Base-by-base conservation (phyloP, 495 filamentous ascomycete genomes). In the Aspergillus panamensis region DNA sequence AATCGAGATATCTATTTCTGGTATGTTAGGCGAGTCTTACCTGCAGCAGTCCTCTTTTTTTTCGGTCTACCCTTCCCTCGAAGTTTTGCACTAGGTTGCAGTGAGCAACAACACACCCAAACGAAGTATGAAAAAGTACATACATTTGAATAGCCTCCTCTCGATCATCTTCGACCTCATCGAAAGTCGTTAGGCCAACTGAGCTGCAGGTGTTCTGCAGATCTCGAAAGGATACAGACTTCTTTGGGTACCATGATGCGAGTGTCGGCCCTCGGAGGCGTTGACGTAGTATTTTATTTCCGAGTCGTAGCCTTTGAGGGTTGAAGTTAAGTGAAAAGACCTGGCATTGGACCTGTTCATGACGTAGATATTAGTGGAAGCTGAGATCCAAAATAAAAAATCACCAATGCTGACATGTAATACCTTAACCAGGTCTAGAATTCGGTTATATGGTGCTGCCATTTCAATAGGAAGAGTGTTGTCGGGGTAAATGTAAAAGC, bases 301-400 rank as follows among this genome's bases (percentile, higher is more conserved):
- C 94, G 43, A 88, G 81, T 61, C 94, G 88, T 54, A 87, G 69
- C 58, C 85, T 73, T 29, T 87, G 77, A 12, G 94, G 94, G 74
- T 98, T 98, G 80, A 84, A 97, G 47, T 89, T 96, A 25, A 86
- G 86, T 48, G 84, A 85, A 80, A 98, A 98, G 71, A 98, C 85
- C 69, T 86, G 84, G 78, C 89, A 95, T 85, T 91, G 91, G 62
- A 84, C 82, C 93, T 96, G 55, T 16, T 42, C 20, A 16, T 14
- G 6, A 16, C 31, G 8, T 6, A 13, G 10, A 39, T n/a, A 39
- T 39, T 12, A 39, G 10, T 10, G 10, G 35, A 39, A 13, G 35
- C 14, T n/a, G 14, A 39, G 14, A 39, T 13, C 35, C 1, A 39
- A 39, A 39, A 39, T 39, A 16, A 32, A 47, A 43, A 59, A 32